phyloP scores from a whole-genome alignment of 768 basidiomycete species.

The Scleroderma citrinum region DNA sequence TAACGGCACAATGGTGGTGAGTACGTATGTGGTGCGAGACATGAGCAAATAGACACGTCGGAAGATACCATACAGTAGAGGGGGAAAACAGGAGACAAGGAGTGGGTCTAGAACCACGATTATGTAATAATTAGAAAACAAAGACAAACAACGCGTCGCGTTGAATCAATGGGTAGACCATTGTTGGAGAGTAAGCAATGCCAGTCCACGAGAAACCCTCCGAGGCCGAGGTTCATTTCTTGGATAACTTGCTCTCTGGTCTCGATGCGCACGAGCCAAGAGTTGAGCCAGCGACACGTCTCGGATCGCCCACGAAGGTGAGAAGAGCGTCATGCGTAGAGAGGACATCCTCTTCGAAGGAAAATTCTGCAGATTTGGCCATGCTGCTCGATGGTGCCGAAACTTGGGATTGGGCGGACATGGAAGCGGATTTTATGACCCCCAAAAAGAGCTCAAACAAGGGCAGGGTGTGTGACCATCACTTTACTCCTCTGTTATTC shows the following conservation, averaged over 20 bases:
- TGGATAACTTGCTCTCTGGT: constrained; percentile 46
- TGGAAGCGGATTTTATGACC: constrained; percentile 43
- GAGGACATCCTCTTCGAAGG: constrained; percentile 2
- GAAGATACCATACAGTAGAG: too few species aligned
- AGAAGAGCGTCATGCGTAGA: constrained; percentile 1
- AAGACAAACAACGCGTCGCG: constrained; percentile 22
- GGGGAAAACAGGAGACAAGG: too few species aligned
- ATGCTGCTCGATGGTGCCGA: constrained; percentile 60
- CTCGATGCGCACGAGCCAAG: constrained; percentile 45
- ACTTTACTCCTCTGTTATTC: not conserved
- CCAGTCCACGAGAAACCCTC: constrained; percentile 27
- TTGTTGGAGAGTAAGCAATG: constrained; percentile 19
- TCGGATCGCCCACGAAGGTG: constrained; percentile 25
- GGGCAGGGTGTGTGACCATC: not conserved
- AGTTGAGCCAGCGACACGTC: constrained; percentile 33
- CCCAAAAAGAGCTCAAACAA: constrained; percentile 40
- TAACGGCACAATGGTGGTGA: too few species aligned
- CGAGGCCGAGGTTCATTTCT: constrained; percentile 48
- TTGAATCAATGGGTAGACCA: not conserved
- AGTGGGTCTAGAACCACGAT: too few species aligned
- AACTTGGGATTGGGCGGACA: constrained; percentile 64
- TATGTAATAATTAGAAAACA: constrained; percentile 5
- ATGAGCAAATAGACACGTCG: too few species aligned
- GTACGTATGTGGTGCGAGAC: too few species aligned
- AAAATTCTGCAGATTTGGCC: constrained; percentile 36